Evolutionary conservation across 495 filamentous ascomycete genomes (phyloP), one percentile per base, ranked within the genome.

Genomic region (Clavariopsis aquatica): DNA sequence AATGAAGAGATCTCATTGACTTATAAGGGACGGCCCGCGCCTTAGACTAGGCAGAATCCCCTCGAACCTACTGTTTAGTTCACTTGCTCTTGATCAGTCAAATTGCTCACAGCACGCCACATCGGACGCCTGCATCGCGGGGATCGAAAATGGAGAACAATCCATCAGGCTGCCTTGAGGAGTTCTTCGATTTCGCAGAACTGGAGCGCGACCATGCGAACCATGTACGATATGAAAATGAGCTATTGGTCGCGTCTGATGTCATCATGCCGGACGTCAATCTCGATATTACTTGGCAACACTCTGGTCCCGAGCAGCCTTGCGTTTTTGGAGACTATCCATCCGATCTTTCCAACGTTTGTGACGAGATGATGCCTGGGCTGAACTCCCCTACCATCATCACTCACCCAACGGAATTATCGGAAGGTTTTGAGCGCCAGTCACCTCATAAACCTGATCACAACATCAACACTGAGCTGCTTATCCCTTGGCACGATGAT

Each of bases 131-230:
- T 43, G 3, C 38, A 43, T 8, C 38, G 12, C 38, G 15, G 38
- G 9, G 15, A n/a, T n/a, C 38, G 6, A 43, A 43, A 3, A 43
- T 43, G 38, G 38, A 8, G 38, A 43, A 43, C 38, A 17, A 43
- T 43, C 38, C n/a, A n/a, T 8, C 51, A 17, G 51, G 36, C 49
- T 38, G 17, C 52, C 22, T 66, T 13, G 64, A 66, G 8, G 64
- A 66, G 20, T 66, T 66, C 64, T 66, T 66, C 45, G 64, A 66
- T 51, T 66, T 61, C 15, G 19, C 27, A 4, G 9, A 22, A 9
- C 31, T 51, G 19, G 26, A 61, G 10, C 13, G 31, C 24, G 38
- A 47, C 31, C 29, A 28, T 29, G 43, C 17, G 20, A 28, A 19
- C 38, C 3, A 46, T 49, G 27, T 13, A 1, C 6, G 12, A 24